Base-by-base conservation (phyloP, 23 red algal species). In the Gracilaria domingensis region DNA sequence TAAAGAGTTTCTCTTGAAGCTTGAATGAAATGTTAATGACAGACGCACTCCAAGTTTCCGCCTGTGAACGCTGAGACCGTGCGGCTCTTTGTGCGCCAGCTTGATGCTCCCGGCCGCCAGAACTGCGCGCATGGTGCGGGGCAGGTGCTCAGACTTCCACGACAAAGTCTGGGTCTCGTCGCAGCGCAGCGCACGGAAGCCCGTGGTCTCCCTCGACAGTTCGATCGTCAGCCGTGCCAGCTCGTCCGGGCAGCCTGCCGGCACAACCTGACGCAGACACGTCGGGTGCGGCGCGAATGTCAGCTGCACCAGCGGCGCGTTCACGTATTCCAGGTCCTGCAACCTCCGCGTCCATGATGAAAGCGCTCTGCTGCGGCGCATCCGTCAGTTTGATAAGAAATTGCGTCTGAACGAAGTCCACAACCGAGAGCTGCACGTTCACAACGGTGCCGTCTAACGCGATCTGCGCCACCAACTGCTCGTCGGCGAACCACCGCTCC, bases 251-350 rank as follows among this genome's bases (percentile, higher is more conserved):
- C 28, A 14, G 47, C 71, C 60, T 38, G 89, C 89, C 56, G 89
- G 89, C 65, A 80, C 53, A 45, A 56, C 60, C 59, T 85, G 80
- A 24, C 54, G 24, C 25, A 93, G 73, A n/a, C 80, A 33, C 32
- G 89, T 61, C 40, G 55, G 38, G 58, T 82, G 20, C 65, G 79
- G n/a, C 79, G 47, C 17, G n/a, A 93, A 67, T 21, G 36, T 29
- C 48, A 93, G 9, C 58, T 84, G 58, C 65, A 79, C 89, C 26
- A 66, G 48, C 40, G 20, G n/a, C 12, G 89, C 89, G 40, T 80
- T 80, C 24, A 40, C 79, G 53, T 84, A 93, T n/a, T 84, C 79
- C 61, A 93, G 79, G 57, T 93, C 89, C 5, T 56, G 21, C n/a
- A 93, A 66, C 78, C 12, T 83, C 66, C 4, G 79, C 60, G 48